Evolutionary conservation across 768 basidiomycete genomes (phyloP), one percentile per base, ranked within the genome.

Genomic region (Tricholoma terreum): DNA sequence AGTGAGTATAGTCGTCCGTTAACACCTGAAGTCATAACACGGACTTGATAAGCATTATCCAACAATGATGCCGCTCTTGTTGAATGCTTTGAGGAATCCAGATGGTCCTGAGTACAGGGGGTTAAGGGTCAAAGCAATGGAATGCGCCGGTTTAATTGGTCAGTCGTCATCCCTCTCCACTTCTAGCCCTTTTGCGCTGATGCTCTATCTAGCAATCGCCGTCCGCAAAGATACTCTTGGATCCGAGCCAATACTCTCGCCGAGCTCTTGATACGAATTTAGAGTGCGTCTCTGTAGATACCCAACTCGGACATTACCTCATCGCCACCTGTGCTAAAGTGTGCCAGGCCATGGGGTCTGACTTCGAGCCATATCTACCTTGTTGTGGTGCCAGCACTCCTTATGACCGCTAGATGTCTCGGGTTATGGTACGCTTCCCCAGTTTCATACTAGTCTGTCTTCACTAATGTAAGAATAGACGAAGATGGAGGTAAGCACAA

Each of bases 291-390:
- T 17, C 49, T 40, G 4, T 15, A 3, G 91, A 94, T 64, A 84
- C 87, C 0, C 85, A 91, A 61, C 69, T 87, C 2, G 77, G 77
- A 0, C 86, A 88, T 55, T 93, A 92, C 67, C 77, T 94, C 24
- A 91, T 92, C 49, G 83, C 86, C 43, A 94, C 92, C 0, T 95
- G 92, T 92, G 88, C 90, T 1, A 94, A 91, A 65, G 80, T 95
- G 0, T 93, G 90, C 66, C 91, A 92, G 60, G 90, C 90, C 0
- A 80, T 95, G 65, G 89, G 89, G 0, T 76, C 81, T 10, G 89
- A 94, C 65, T 96, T 95, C 58, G 90, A 90, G 65, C 91, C 91
- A 0, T 95, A 91, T 68, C 79, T 95, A 2, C 86, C 87, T n/a
- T 0, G 80, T 89, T 14, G 92, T 94, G 2, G 91, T 95, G 84